phyloP scores from a whole-genome alignment of 106 monocot species.

The Allium cepa region DNA sequence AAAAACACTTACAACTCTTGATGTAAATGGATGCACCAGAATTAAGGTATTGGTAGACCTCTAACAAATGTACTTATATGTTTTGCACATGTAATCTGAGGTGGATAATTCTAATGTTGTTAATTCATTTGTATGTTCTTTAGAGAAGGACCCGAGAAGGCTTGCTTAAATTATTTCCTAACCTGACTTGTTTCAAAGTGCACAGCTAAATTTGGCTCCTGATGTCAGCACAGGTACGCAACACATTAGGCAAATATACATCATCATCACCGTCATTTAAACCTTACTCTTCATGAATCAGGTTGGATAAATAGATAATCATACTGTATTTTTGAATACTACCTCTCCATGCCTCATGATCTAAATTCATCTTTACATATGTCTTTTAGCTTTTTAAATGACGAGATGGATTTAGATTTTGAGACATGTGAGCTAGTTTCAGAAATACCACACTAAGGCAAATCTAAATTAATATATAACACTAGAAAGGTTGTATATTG shows the following conservation, averaged over 20 bases:
- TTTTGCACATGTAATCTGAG: neutral
- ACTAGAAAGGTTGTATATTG: no score
- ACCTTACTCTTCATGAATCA: no score
- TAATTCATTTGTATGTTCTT: neutral
- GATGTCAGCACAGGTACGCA: neutral
- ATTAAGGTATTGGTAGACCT: conserved; percentile 50
- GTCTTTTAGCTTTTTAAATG: neutral
- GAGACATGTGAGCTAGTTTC: no score
- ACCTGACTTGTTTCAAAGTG: conserved; percentile 80
- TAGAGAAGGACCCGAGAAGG: conserved; percentile 69
- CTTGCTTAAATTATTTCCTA: conserved; percentile 57
- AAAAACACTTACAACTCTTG: conserved; percentile 64
- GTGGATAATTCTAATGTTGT: neutral
- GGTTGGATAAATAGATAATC: neutral
- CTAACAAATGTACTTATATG: neutral
- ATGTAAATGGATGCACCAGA: conserved; percentile 89
- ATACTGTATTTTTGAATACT: neutral
- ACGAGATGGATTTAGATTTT: no score
- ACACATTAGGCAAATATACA: no score
- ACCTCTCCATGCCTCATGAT: neutral
- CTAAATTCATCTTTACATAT: neutral
- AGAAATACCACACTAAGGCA: no score
- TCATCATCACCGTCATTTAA: no score
- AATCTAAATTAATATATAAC: no score
- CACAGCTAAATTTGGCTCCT: conserved; percentile 41